A percentile compares a stretch with the other conserved stretches of the same genome.
These are phyloP conservation scores for Candida awuae DNA, from an alignment of 805 yeast genomes.

Conservation along the genomic window DNA sequence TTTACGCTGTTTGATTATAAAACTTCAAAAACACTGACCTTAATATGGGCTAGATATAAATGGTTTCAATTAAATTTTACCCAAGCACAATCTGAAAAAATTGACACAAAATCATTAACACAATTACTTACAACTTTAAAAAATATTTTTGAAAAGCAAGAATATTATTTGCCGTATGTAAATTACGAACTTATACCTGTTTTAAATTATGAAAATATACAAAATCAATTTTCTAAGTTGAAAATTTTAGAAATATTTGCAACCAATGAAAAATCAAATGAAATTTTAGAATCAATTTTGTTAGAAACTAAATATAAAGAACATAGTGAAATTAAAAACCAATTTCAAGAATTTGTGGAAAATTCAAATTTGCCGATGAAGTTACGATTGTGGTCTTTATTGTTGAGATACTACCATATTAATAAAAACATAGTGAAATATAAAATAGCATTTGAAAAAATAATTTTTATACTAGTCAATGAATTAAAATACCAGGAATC, in stretches of 20 bases:
- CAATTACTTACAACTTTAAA: constrained; percentile 24
- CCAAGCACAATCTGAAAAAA: constrained; percentile 27
- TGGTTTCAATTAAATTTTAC: constrained; percentile 43
- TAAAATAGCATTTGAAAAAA: constrained; percentile 43
- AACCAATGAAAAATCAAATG: constrained; percentile 31
- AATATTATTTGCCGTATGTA: constrained; percentile 36
- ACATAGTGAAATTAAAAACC: constrained; percentile 31
- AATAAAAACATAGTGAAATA: constrained; percentile 29
- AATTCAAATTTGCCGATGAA: constrained; percentile 59
- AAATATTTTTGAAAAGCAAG: constrained; percentile 13
- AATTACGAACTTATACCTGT: constrained; percentile 57
- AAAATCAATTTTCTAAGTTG: constrained; percentile 60
- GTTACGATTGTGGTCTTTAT: constrained; percentile 66
- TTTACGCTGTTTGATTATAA: constrained; percentile 8
- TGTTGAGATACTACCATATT: constrained; percentile 48
- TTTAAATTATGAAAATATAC: constrained; percentile 42
- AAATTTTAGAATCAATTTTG: constrained; percentile 20
- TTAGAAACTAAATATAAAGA: constrained; percentile 16
- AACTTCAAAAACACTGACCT: constrained; percentile 2
- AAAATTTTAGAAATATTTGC: constrained; percentile 63
- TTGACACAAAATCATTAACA: constrained; percentile 30
- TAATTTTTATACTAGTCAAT: constrained; percentile 37
- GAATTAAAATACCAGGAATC: too few relatives aligned
- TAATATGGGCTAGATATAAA: constrained; percentile 29
- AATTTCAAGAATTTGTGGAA: constrained; percentile 54